Base-by-base conservation (phyloP, 2,329 filamentous ascomycete species). In the Neodidymelliopsis sp. region DNA sequence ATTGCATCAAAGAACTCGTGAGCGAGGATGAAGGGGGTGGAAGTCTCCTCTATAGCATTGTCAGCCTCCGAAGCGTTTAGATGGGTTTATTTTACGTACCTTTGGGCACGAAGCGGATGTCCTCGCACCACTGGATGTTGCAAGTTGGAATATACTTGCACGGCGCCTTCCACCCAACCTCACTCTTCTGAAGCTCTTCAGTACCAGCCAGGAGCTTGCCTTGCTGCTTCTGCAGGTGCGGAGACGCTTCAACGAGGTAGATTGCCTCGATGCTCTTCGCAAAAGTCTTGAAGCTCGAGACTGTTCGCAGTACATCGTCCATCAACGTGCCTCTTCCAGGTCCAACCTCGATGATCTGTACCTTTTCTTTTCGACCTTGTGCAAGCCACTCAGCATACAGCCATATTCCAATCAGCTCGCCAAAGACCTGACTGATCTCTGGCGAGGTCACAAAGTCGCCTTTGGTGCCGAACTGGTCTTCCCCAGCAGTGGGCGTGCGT, bases 1-100 rank as follows among this genome's bases (percentile, higher is more conserved):
- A 99, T 85, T 2, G 94, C 94, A 63, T 99, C 94, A 76, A 99
- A 99, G 79, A 99, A 97, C 71, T 99, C 94, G 71, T 99, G 94
- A 4, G 94, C 94, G 37, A 97, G 84, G 53, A 99, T 96, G 72
- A 97, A 95, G 1, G 94, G 93, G 16, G 86, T 89, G 67, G 88
- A 89, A 52, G 82, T 80, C 16, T 84, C 75, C 53, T 84, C 85
- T 87, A 59, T 39, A 19, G 10, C 8, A n/a, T 13, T 44, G 38
- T 72, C 28, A 68, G 62, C n/a, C 18, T 19, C 7, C 7, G 29
- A 11, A 25, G 35, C 3, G 20, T 9, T 19, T 10, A 24, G 16
- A 2, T 12, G 2, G 3, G 12, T 28, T 3, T 11, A 23, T n/a
- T 12, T 4, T 27, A 67, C 77, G 60, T 73, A 89, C 85, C 80